A percentile compares a stretch with the other conserved stretches of the same genome.
Evolutionary conservation across 345 rosid species (phyloP).

Genomic region (Aethionema arabicum): DNA sequence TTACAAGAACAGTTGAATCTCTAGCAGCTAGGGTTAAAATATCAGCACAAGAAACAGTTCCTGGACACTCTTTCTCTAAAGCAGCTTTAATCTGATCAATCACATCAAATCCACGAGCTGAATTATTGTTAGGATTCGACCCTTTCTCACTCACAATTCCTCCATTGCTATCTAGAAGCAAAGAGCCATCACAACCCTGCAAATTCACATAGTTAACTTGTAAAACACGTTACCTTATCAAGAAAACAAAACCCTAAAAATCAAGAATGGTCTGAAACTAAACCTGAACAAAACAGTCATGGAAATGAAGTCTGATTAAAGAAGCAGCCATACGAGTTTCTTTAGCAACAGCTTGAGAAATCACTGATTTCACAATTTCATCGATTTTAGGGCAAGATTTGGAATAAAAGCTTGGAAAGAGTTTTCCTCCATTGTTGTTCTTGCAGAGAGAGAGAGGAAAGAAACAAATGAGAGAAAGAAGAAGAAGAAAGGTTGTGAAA

Average conservation of each 20-base stretch:
- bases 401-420: conserved; percentile 56
- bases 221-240: background rate
- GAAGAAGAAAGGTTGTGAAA: conserved; percentile 33
- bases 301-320: conserved; percentile 75
- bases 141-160: conserved; percentile 64
- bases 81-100: conserved; percentile 76
- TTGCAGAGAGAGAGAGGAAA: conserved; percentile 45
- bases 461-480: conserved; percentile 49
- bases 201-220: conserved; percentile 14
- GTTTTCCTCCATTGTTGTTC: conserved; percentile 42
- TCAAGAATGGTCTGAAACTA: background rate
- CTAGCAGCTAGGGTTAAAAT: conserved; percentile 74
- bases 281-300: conserved; percentile 89
- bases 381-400: conserved; percentile 64
- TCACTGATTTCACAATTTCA: conserved; percentile 53
- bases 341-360: conserved; percentile 56
- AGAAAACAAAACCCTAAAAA: background rate
- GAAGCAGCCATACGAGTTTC: conserved; percentile 87
- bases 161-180: conserved; percentile 68
- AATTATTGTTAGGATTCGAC: conserved; percentile 71
- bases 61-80: conserved; percentile 71
- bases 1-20: conserved; percentile 87
- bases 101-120: conserved; percentile 84
- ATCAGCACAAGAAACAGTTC: conserved; percentile 87
- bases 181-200: conserved; percentile 92